Evolutionary conservation across 1,284 basidiomycete species (phyloP).

Genomic region (Chalciporus piperatoides): DNA sequence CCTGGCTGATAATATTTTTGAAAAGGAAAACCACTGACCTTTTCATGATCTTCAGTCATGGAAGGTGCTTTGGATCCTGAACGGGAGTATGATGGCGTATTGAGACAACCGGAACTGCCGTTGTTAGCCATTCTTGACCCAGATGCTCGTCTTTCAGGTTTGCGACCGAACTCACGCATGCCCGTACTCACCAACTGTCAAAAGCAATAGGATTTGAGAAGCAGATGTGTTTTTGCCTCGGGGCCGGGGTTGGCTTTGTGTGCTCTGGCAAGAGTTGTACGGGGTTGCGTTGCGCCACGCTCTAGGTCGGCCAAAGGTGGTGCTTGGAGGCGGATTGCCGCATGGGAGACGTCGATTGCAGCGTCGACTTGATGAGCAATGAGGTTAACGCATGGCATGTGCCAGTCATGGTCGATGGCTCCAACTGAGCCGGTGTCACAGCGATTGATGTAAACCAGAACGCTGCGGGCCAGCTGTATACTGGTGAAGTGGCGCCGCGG

Average conservation of each 20-base stretch:
- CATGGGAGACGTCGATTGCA: slow-evolving; percentile 4
- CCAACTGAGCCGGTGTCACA: neutral
- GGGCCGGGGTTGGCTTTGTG: neutral
- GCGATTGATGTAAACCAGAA: neutral
- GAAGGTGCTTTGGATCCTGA: slow-evolving; percentile 15
- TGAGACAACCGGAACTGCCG: slow-evolving; percentile 3
- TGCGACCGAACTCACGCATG: neutral
- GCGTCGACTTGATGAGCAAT: slow-evolving; percentile 8
- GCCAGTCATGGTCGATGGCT: neutral
- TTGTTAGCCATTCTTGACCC: slow-evolving; percentile 20
- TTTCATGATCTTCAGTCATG: slow-evolving; percentile 1
- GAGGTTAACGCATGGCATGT: slow-evolving; percentile 23
- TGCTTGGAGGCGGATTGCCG: neutral
- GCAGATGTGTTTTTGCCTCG: neutral
- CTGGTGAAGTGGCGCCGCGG: too few species aligned
- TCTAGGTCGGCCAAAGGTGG: neutral
- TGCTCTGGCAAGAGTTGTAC: neutral
- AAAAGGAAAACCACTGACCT: slow-evolving; percentile 12
- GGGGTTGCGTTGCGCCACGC: slow-evolving; percentile 1
- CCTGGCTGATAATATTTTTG: neutral
- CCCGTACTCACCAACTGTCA: slow-evolving; percentile 13
- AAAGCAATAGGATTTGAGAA: neutral
- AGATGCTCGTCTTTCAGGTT: neutral
- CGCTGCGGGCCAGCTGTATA: too few species aligned
- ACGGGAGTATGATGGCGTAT: slow-evolving; percentile 12